Base-by-base conservation (phyloP, 331 rosid species). In the Quercus phellos region DNA sequence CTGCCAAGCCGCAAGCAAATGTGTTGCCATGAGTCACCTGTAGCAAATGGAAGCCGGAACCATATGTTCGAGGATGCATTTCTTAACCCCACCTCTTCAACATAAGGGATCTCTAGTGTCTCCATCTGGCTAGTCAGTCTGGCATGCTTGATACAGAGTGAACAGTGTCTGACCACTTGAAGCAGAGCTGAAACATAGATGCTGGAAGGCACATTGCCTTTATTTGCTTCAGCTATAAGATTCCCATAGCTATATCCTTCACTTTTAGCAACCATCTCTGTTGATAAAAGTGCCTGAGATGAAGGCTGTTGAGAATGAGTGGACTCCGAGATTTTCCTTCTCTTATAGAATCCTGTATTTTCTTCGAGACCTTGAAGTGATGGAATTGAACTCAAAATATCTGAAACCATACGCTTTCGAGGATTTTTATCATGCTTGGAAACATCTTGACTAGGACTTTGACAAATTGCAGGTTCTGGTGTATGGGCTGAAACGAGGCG, bases 51-150 rank as follows among this genome's bases (percentile, higher is more conserved):
- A 77, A 90, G 91, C 46, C 99, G 90, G 82, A 95, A 91, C 99
- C 99, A 95, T 88, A 95, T 93, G 80, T 90, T 95, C 29, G 96
- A 88, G 55, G 99, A 93, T 71, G 90, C 93, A 84, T 58, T 90
- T 79, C 90, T 89, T 78, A 89, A 88, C 72, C 99, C 96, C 60
- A 88, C 96, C 84, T 95, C 99, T 91, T 95, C 99, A 75, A 95
- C 92, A 72, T 87, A 95, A 19, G 99, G 89, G 74, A 95, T 93
- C 79, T 90, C 97, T 80, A 89, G 89, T 68, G 93, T 92, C 73
- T 87, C 99, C 99, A 95, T 92, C 91, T 95, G 99, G 80, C 98
- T 85, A 71, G 97, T 91, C 83, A 95, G 89, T 79, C 98, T 93
- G 70, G 99, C 99, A 79, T 95, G 96, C 80, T 95, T 95, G 78